Conservation (phyloP, 2,329 filamentous ascomycete genomes). For the Alternaria incomplexa region DNA sequence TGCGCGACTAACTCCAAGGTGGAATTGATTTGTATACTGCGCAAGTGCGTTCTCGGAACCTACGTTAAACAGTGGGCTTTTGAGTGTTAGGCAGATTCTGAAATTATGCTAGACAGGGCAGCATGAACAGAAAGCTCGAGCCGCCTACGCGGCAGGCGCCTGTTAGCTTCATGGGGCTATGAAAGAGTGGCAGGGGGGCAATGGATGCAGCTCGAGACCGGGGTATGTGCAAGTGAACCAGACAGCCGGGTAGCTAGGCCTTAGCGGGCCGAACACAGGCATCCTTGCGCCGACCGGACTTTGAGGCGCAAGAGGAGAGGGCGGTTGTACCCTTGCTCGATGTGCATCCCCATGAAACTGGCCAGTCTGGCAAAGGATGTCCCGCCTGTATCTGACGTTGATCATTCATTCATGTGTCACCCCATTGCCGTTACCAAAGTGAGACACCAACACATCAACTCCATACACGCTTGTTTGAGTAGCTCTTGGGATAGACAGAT, state of each 20-base stretch:
- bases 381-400: slow-evolving; percentile 20
- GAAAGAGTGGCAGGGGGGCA: slow-evolving; percentile 15
- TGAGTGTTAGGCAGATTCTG: slow-evolving; percentile 47
- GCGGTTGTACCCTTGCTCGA: slow-evolving; percentile 24
- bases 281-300: slow-evolving; percentile 31
- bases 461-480: slow-evolving; percentile 18
- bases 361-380: slow-evolving; percentile 6
- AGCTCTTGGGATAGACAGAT: slow-evolving; percentile 13
- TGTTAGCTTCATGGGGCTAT: slow-evolving; percentile 43
- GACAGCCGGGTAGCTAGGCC: slow-evolving; percentile 37
- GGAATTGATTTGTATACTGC: slow-evolving; percentile 37
- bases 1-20: slow-evolving; percentile 26
- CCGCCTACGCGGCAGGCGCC: slow-evolving; percentile 44
- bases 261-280: slow-evolving; percentile 42
- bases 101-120: slow-evolving; percentile 39
- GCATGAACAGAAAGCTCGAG: slow-evolving; percentile 36
- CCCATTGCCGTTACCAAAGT: slow-evolving; percentile 15
- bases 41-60: slow-evolving; percentile 42
- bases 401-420: slow-evolving; percentile 24
- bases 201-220: slow-evolving; percentile 26
- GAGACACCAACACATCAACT: slow-evolving; percentile 29
- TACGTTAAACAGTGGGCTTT: slow-evolving; percentile 38
- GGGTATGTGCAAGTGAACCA: slow-evolving; percentile 25
- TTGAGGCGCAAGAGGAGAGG: slow-evolving; percentile 36
- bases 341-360: slow-evolving; percentile 16